Evolutionary conservation across 352 stramenopile species (phyloP), one percentile per base, ranked within the genome.

Genomic region (Pythium diclinum): DNA sequence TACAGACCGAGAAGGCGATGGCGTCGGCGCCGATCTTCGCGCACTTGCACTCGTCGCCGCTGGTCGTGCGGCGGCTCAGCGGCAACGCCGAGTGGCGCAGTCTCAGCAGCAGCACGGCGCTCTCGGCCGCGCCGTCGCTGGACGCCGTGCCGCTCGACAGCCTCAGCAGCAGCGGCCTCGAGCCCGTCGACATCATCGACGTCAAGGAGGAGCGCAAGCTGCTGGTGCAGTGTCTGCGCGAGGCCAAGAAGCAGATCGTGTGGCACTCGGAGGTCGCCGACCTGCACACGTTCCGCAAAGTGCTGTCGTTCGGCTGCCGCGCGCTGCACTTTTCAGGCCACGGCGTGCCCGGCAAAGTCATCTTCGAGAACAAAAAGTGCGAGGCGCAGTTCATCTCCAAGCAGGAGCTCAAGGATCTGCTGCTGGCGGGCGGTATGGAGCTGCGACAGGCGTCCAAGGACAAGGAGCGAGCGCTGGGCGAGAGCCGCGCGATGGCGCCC

Each of bases 181-280:
- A 92, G 61, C 77, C 85, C 36, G 84, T 93, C n/a, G 85, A 92
- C 71, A 89, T 93, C 70, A 89, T 93, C 71, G 85, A 89, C 71
- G 85, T 93, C 30, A 85, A 88, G 52, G 71, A 86, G 46, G 85
- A 93, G 75, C 82, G 85, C 28, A 79, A 78, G 53, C 74, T 93
- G 60, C 78, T 93, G 30, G 69, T 88, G 55, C 81, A 91, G 60
- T 92, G 83, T 38, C 55, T 93, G 44, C 81, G 81, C 30, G 85
- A 93, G 63, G 77, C 71, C 59, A 75, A 81, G 44, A 79, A 81
- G 25, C 75, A 74, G 28, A 78, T 93, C 56, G 74, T 79, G 48
- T 93, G 85, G 85, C 85, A 87, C 61, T 89, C 76, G 51, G 81
- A 93, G 64, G 85, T 93, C 42, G 85, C 85, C 0, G 82, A 93